Evolutionary conservation across 176 grass and related monocot species (phyloP).

Genomic region (Cenchrus fungigraminus): DNA sequence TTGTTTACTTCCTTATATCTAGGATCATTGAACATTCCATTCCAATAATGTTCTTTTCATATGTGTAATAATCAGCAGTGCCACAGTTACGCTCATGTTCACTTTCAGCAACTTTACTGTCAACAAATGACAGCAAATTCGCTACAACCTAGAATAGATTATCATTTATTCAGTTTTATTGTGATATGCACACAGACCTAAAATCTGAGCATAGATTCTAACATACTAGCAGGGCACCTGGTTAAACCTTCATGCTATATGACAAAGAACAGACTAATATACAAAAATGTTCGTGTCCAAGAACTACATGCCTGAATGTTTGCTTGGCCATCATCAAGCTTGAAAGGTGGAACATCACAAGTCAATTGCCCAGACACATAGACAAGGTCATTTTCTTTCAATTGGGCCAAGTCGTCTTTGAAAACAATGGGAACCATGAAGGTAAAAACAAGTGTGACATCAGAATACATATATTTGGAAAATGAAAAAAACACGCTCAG

Average conservation of each 20-base stretch:
- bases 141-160: constrained; percentile 55
- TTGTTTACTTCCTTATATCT: too few species aligned
- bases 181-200: not conserved
- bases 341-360: constrained; percentile 59
- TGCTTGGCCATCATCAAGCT: constrained; percentile 60
- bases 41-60: too few species aligned
- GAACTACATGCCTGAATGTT: constrained; percentile 64
- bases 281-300: not conserved
- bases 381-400: constrained; percentile 84
- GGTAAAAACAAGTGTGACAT: not conserved
- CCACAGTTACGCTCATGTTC: too few species aligned
- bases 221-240: not conserved
- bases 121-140: constrained; percentile 58
- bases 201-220: not conserved
- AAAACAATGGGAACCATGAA: constrained; percentile 90
- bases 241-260: not conserved
- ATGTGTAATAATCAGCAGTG: too few species aligned
- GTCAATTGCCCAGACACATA: constrained; percentile 71
- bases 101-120: constrained; percentile 35
- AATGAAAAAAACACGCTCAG: not conserved
- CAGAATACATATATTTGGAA: constrained; percentile 3
- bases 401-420: constrained; percentile 82
- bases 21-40: too few species aligned
- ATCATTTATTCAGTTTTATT: not conserved
- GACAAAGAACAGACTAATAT: not conserved